These are phyloP conservation scores for Pseudocercospora crystallina DNA, from an alignment of 2,329 filamentous ascomycete species.

Conservation along the genomic window DNA sequence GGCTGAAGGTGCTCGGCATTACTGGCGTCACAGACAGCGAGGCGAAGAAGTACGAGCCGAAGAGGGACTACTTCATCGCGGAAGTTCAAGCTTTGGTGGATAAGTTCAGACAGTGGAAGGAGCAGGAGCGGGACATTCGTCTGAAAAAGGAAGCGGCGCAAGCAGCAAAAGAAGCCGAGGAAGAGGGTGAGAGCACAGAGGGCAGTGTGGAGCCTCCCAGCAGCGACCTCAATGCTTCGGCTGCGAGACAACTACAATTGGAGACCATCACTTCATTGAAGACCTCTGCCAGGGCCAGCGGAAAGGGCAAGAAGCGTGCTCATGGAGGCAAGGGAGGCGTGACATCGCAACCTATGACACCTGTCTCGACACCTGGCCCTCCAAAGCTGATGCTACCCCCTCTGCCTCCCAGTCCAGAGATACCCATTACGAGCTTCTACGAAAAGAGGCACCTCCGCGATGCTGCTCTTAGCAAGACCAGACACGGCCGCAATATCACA, in stretches of 20 bases:
- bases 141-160: conserved; percentile 69
- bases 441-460: conserved; percentile 76
- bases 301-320: conserved; percentile 35
- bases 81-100: conserved; percentile 79
- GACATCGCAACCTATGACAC: conserved; percentile 16
- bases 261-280: conserved; percentile 62
- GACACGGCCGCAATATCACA: conserved; percentile 67
- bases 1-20: conserved; percentile 88
- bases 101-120: conserved; percentile 84
- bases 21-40: conserved; percentile 80
- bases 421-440: conserved; percentile 77
- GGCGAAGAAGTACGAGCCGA: conserved; percentile 82
- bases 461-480: conserved; percentile 69
- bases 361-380: conserved; percentile 14
- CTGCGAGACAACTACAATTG: conserved; percentile 72
- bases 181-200: conserved; percentile 40
- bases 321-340: conserved; percentile 4
- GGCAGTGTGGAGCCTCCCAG: conserved; percentile 57
- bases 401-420: conserved; percentile 38
- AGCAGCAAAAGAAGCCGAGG: conserved; percentile 48
- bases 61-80: conserved; percentile 78
- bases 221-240: conserved; percentile 68
- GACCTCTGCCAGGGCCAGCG: conserved; percentile 30
- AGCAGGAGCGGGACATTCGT: conserved; percentile 83
- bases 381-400: conserved; percentile 28